phyloP scores from a whole-genome alignment of 2,329 filamentous ascomycete genomes.

The Verticillium alfalfae region DNA sequence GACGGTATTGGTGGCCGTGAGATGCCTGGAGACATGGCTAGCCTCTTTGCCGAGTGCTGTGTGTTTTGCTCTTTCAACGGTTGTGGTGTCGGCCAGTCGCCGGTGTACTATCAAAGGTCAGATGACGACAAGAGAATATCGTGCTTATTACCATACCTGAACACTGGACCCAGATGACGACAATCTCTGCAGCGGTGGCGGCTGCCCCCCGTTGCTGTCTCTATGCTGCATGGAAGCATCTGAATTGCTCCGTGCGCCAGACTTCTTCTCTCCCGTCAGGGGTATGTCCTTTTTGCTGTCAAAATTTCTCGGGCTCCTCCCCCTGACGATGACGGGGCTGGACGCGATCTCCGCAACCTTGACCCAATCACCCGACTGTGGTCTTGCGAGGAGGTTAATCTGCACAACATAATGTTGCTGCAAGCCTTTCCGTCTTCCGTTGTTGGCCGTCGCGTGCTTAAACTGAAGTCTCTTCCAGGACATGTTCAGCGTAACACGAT shows the following conservation, averaged over 20 bases:
- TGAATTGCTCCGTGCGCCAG: constrained; percentile 38
- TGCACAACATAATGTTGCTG: constrained; percentile 94
- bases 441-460: constrained; percentile 93
- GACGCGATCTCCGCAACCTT: constrained; percentile 82
- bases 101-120: constrained; percentile 20
- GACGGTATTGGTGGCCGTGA: constrained; percentile 48
- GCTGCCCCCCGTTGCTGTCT: constrained; percentile 14
- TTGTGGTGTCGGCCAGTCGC: constrained; percentile 40
- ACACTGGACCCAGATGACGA: constrained; percentile 25
- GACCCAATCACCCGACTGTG: constrained; percentile 60
- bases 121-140: not conserved
- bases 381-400: constrained; percentile 74
- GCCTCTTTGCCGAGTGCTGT: constrained; percentile 45
- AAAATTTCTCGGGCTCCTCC: constrained; percentile 89
- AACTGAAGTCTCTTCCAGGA: constrained; percentile 95
- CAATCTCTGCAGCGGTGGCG: constrained; percentile 12
- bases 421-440: constrained; percentile 85
- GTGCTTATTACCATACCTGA: constrained; percentile 20
- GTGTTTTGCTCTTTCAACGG: constrained; percentile 31
- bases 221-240: constrained; percentile 8
- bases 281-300: constrained; percentile 84
- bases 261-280: constrained; percentile 51
- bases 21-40: constrained; percentile 47
- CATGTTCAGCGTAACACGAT: constrained; percentile 74
- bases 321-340: constrained; percentile 90